A percentile compares a stretch with the other conserved stretches of the same genome.
These are phyloP conservation scores for Anethum foeniculum DNA, from an alignment of 140 eudicot species.

Conservation along the genomic window DNA sequence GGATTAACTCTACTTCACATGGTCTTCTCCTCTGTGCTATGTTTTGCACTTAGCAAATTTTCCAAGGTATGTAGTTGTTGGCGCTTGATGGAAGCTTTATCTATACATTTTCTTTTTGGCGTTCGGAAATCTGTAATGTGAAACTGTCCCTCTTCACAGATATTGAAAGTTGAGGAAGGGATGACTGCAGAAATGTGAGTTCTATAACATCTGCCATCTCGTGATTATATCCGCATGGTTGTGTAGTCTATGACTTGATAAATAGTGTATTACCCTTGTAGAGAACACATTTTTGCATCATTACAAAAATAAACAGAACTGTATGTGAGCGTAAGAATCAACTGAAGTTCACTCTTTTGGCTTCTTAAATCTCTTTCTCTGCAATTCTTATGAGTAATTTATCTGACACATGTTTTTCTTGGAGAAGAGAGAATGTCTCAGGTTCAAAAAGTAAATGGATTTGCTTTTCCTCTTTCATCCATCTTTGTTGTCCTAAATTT, in stretches of 20 bases:
- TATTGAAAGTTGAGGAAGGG: slow-evolving; percentile 80
- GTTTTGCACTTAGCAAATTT: slow-evolving; percentile 72
- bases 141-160: slow-evolving; percentile 35
- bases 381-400: not conserved
- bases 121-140: slow-evolving; percentile 14
- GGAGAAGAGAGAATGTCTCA: not conserved
- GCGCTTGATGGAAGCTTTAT: slow-evolving; percentile 4
- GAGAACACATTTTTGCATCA: not conserved
- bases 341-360: not conserved
- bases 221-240: not conserved
- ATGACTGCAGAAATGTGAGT: slow-evolving; percentile 89
- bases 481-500: not conserved
- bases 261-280: not conserved
- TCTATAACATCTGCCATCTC: not conserved
- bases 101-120: not conserved
- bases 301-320: not conserved
- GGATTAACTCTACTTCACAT: slow-evolving; percentile 94
- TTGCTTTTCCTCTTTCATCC: not conserved
- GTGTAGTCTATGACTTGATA: not conserved
- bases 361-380: not conserved
- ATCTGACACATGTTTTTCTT: not conserved
- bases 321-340: not conserved
- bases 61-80: slow-evolving; percentile 54
- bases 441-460: not conserved
- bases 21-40: slow-evolving; percentile 84